Conservation (phyloP, 306 rosid genomes). For the Hippophae gyantsensis region DNA sequence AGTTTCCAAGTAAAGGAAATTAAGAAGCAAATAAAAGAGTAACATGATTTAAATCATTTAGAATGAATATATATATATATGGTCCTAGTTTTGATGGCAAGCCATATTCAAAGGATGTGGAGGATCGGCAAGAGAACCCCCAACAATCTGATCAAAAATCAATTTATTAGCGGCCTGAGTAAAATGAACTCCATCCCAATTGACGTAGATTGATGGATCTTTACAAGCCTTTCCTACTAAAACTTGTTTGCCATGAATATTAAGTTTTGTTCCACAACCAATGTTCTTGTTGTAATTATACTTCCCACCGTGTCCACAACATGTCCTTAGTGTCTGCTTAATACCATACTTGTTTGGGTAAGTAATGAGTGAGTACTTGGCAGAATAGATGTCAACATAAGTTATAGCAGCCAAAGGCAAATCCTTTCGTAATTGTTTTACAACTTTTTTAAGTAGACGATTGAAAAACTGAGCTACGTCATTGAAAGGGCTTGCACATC, state of each 20-base stretch:
- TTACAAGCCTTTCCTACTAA: slow-evolving; percentile 34
- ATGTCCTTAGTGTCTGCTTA: slow-evolving; percentile 13
- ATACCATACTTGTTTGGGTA: slow-evolving; percentile 28
- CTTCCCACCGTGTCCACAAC: slow-evolving; percentile 29
- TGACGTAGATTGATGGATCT: slow-evolving; percentile 37
- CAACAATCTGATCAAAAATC: slow-evolving; percentile 37
- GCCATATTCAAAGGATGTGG: slow-evolving; percentile 36
- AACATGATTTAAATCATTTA: no score
- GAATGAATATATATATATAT: no score
- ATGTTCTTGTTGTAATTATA: slow-evolving; percentile 19
- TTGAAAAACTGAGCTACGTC: slow-evolving; percentile 46
- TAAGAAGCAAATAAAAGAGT: no score
- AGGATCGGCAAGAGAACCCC: slow-evolving; percentile 46
- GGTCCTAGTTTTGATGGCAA: slow-evolving; percentile 11
- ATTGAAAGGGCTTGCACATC: slow-evolving; percentile 46
- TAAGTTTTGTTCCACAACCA: slow-evolving; percentile 22
- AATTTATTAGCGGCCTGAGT: slow-evolving; percentile 46
- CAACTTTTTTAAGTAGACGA: slow-evolving; percentile 34
- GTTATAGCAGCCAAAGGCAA: slow-evolving; percentile 46
- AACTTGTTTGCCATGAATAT: slow-evolving; percentile 28
- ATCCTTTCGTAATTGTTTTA: slow-evolving; percentile 32
- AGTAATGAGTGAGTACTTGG: slow-evolving; percentile 24
- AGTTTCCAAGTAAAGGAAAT: background rate
- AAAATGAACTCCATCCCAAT: slow-evolving; percentile 64
- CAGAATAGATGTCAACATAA: slow-evolving; percentile 37